Percentiles rank a stretch among this genome's conserved stretches.
Conservation (phyloP, 352 stramenopile species). For the Thraustotheca clavata region DNA sequence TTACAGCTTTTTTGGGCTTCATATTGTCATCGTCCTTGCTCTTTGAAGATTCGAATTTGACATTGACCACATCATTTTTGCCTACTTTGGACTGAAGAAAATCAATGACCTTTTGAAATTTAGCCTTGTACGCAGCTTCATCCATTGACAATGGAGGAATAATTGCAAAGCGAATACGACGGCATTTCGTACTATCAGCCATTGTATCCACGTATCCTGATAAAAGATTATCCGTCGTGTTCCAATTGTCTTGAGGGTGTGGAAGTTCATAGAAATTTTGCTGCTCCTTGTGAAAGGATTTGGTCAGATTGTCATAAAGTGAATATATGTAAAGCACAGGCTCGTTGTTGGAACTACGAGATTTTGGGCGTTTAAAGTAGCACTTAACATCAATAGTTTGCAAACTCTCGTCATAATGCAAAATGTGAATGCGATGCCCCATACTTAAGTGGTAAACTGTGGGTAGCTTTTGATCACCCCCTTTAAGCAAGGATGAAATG, state of each 20-base stretch:
- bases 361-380: constrained; percentile 50
- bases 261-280: constrained; percentile 66
- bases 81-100: constrained; percentile 55
- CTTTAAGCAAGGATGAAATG: background rate
- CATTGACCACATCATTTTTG: constrained; percentile 36
- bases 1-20: background rate
- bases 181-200: constrained; percentile 56
- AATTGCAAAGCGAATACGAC: constrained; percentile 60
- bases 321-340: constrained; percentile 74
- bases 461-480: constrained; percentile 15
- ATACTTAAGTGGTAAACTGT: constrained; percentile 65
- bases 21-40: background rate
- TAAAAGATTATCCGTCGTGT: constrained; percentile 60
- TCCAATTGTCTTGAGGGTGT: constrained; percentile 70
- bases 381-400: constrained; percentile 74
- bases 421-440: constrained; percentile 70
- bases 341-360: constrained; percentile 28
- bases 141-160: constrained; percentile 35
- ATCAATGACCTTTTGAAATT: constrained; percentile 54
- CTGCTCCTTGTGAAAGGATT: constrained; percentile 61
- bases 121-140: constrained; percentile 20
- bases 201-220: constrained; percentile 72
- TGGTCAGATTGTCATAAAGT: constrained; percentile 49
- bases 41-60: constrained; percentile 28
- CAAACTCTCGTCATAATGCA: constrained; percentile 63